Evolutionary conservation across 2,329 filamentous ascomycete genomes (phyloP).

Genomic region (Pseudogymnoascus sp.): DNA sequence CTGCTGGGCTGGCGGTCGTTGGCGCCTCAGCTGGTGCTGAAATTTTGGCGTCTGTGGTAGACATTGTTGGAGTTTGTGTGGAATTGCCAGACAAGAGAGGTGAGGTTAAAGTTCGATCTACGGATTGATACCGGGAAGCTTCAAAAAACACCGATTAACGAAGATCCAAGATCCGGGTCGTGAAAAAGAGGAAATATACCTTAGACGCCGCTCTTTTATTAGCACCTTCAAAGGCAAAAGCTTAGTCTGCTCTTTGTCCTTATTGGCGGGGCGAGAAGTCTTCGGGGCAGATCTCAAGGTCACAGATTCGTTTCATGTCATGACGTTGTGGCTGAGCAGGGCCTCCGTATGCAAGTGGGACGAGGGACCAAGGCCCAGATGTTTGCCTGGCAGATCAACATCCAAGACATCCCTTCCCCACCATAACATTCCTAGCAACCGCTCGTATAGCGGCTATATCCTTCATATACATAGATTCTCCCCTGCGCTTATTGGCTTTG

Average conservation of each 20-base stretch:
- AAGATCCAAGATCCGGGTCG: neutral
- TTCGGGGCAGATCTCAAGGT: neutral
- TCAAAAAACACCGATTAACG: neutral
- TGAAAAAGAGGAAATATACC: neutral
- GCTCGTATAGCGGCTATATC: neutral
- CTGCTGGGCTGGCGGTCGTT: neutral
- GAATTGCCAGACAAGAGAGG: neutral
- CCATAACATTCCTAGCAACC: neutral
- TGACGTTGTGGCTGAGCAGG: constrained; percentile 6
- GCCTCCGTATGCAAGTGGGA: neutral
- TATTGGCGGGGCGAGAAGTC: neutral
- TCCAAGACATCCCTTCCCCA: neutral
- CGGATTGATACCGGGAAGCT: neutral
- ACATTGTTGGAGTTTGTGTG: neutral
- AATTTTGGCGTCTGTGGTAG: neutral
- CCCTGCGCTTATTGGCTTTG: neutral
- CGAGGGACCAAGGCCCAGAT: neutral
- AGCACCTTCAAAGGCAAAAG: neutral
- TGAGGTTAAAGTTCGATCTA: neutral
- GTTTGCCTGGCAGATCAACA: neutral
- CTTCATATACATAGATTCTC: neutral
- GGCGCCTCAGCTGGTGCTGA: neutral
- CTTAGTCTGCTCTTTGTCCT: constrained; percentile 1
- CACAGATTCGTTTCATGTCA: constrained; percentile 7
- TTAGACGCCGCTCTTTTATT: neutral